phyloP scores from a whole-genome alignment of 1,284 basidiomycete species.

The Xerocomus nothofagi region DNA sequence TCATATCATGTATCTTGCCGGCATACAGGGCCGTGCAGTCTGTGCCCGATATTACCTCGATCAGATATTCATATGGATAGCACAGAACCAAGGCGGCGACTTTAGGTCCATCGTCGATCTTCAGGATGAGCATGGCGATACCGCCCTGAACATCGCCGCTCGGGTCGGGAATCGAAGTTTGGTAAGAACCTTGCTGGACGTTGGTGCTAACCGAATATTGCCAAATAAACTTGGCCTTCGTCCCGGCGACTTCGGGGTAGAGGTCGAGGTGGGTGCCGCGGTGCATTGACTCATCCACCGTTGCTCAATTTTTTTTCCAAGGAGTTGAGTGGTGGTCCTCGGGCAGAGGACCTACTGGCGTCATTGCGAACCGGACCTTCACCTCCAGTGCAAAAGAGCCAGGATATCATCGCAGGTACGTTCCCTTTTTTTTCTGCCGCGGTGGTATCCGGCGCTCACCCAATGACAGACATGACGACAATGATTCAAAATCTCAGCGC shows the following conservation, averaged over 20 bases:
- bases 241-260: slow-evolving; percentile 92
- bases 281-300: background rate
- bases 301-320: slow-evolving; percentile 32
- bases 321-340: slow-evolving; percentile 68
- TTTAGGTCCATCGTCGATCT: slow-evolving; percentile 86
- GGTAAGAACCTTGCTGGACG: slow-evolving; percentile 87
- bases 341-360: slow-evolving; percentile 74
- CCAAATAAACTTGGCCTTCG: slow-evolving; percentile 94
- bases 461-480: slow-evolving; percentile 68
- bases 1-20: slow-evolving; percentile 90
- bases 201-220: slow-evolving; percentile 88
- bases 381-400: slow-evolving; percentile 80
- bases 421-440: background rate
- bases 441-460: slow-evolving; percentile 8
- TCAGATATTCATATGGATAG: slow-evolving; percentile 84
- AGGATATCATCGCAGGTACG: slow-evolving; percentile 85
- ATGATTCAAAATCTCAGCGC: slow-evolving; percentile 78
- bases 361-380: slow-evolving; percentile 69
- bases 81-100: slow-evolving; percentile 66
- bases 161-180: slow-evolving; percentile 89
- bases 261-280: slow-evolving; percentile 68
- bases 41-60: slow-evolving; percentile 93
- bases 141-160: slow-evolving; percentile 93
- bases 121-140: slow-evolving; percentile 96
- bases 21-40: slow-evolving; percentile 83